phyloP scores from a whole-genome alignment of 352 stramenopile genomes.

The Globisporangium barbulae region DNA sequence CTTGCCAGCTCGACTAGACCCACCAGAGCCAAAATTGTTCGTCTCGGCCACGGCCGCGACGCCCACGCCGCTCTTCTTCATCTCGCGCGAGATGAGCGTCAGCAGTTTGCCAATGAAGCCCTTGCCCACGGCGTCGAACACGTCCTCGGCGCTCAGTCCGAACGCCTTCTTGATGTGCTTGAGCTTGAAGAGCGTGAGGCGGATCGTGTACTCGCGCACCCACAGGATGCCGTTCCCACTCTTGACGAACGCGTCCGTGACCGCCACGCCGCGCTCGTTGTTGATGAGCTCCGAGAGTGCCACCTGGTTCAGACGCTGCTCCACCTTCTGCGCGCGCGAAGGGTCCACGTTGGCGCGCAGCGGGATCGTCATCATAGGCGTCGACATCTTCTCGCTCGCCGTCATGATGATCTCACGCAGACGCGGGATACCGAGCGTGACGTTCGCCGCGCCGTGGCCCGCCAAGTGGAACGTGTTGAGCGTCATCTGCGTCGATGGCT shows the following conservation, averaged over 20 bases:
- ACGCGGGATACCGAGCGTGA: constrained; percentile 99
- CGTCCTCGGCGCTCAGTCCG: constrained; percentile 91
- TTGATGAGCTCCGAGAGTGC: constrained; percentile 92
- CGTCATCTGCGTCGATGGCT: constrained; percentile 99
- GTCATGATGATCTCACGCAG: constrained; percentile 99
- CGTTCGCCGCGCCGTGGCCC: constrained; percentile 98
- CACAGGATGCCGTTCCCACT: constrained; percentile 90
- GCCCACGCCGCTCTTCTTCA: constrained; percentile 85
- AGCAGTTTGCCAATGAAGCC: constrained; percentile 93
- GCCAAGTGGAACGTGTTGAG: constrained; percentile 99
- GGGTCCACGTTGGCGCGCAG: constrained; percentile 59
- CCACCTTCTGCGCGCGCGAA: constrained; percentile 65
- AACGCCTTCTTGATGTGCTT: constrained; percentile 96
- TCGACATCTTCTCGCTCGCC: constrained; percentile 95
- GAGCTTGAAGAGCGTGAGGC: constrained; percentile 91
- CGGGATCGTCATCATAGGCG: constrained; percentile 98
- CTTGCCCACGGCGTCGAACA: constrained; percentile 85
- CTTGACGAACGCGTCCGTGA: constrained; percentile 90
- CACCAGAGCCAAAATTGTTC: constrained; percentile 22
- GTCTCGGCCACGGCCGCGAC: constrained; percentile 52
- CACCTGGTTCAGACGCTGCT: constrained; percentile 91
- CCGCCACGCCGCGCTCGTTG: constrained; percentile 89
- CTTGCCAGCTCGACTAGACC: constrained; percentile 29
- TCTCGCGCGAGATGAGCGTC: constrained; percentile 93
- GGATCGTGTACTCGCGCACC: constrained; percentile 97